A percentile compares a stretch with the other conserved stretches of the same genome.
phyloP scores from a whole-genome alignment of 2,329 filamentous ascomycete genomes.

The Botrytis pseudocinerea region DNA sequence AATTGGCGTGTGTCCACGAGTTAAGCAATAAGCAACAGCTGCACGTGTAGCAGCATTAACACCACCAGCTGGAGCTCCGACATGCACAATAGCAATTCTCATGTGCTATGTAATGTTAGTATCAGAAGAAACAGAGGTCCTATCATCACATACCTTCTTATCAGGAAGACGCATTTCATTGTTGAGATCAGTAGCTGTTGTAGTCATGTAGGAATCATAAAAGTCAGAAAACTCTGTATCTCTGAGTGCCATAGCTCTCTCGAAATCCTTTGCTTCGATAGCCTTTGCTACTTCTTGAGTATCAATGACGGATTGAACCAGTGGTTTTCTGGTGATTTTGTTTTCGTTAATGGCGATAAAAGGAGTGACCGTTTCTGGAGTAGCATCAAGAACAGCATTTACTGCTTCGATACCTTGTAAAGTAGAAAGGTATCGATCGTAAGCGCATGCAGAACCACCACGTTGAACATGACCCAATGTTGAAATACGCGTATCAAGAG shows the following conservation, averaged over 20 bases:
- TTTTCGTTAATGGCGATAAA: constrained; percentile 98
- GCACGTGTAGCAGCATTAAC: constrained; percentile 97
- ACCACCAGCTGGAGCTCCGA: constrained; percentile 92
- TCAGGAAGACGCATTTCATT: constrained; percentile 64
- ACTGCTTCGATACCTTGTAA: constrained; percentile 94
- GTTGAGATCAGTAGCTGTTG: constrained; percentile 77
- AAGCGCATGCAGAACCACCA: constrained; percentile 87
- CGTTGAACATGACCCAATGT: constrained; percentile 97
- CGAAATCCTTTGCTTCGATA: constrained; percentile 84
- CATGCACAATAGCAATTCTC: constrained; percentile 94
- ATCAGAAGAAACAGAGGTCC: not conserved
- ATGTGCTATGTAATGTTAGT: constrained; percentile 62
- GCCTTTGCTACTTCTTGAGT: constrained; percentile 82
- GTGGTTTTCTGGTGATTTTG: constrained; percentile 87
- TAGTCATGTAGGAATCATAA: constrained; percentile 86
- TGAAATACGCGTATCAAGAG: constrained; percentile 89
- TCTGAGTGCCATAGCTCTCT: constrained; percentile 80
- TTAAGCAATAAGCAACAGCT: constrained; percentile 88
- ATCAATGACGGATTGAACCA: constrained; percentile 84
- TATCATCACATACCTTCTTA: constrained; percentile 60
- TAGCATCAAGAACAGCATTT: constrained; percentile 85
- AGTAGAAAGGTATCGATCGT: constrained; percentile 90
- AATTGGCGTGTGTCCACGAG: constrained; percentile 86
- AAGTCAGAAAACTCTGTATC: constrained; percentile 95
- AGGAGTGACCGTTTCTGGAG: constrained; percentile 83